Base-by-base conservation (phyloP, 345 rosid genomes). In the Pugionium dolabratum region DNA sequence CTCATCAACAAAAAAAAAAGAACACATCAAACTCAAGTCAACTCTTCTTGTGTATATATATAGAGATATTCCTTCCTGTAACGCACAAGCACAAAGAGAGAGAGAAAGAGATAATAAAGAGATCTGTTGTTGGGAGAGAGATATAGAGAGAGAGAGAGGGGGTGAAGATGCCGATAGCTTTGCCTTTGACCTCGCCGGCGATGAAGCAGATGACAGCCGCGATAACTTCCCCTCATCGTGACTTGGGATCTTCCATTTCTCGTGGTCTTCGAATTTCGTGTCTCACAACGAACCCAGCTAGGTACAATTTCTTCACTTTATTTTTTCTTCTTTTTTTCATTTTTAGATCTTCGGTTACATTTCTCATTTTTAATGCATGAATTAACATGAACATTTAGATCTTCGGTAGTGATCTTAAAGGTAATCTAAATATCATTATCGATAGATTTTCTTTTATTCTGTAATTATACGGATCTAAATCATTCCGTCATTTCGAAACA, bases 221-320 rank as follows among this genome's bases (percentile, higher is more conserved):
- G 46, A 34, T 18, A 28, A 30, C 55, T 34, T 65, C 49, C 59
- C 55, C 67, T 64, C 46, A 51, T 62, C 62, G 61, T 59, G 72
- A 44, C 52, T 50, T 63, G 3, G 9, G 53, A 50, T 72, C 76
- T 64, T 66, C 61, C 37, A 8, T 40, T 66, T 53, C 64, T 61
- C 69, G 58, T 31, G 26, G n/a, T 62, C 77, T 54, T 67, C 73
- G 44, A 54, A 68, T 67, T 47, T 73, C 72, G 4, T 73, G 77
- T 40, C 63, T 60, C n/a, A 7, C 68, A 45, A 66, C 67, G 3
- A 59, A 66, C 54, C 55, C 42, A 50, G 28, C 60, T 36, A 51
- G 71, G 76, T 72, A 59, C 50, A 9, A 44, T 59, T 4, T 37
- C 51, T 41, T 48, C 29, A 25, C 18, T 10, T 33, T 59, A 6